These are phyloP conservation scores for Alternaria metachromatica DNA, from an alignment of 2,329 filamentous ascomycete species.

Conservation along the genomic window DNA sequence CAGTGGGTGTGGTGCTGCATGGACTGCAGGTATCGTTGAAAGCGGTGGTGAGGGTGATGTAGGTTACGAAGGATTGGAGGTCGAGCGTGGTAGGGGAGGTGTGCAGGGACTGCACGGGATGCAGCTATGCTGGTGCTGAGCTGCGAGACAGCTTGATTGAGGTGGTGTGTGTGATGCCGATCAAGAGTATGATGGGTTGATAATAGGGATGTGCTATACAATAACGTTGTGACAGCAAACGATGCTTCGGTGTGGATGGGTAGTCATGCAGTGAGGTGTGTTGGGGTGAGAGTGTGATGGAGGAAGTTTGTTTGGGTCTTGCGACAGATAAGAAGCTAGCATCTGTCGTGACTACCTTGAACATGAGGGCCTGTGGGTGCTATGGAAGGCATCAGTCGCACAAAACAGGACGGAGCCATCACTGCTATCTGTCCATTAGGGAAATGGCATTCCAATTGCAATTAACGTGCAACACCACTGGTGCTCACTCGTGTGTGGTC, in stretches of 20 bases:
- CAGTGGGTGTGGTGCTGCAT: not conserved
- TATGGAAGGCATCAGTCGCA: not conserved
- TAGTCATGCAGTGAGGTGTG: not conserved
- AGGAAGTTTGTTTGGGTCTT: not conserved
- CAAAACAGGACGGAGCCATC: not conserved
- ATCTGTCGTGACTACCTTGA: not conserved
- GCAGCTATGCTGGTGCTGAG: not conserved
- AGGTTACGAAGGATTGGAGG: not conserved
- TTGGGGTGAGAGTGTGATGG: not conserved
- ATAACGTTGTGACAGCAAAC: not conserved
- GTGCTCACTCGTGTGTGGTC: not conserved
- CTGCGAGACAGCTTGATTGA: not conserved
- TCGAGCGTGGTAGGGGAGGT: not conserved
- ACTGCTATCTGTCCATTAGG: fast-evolving
- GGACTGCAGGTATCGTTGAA: not conserved
- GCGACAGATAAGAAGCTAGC: not conserved
- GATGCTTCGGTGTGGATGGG: not conserved
- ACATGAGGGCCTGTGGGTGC: no score
- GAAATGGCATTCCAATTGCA: not conserved
- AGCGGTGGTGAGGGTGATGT: not conserved
- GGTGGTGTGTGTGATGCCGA: no score
- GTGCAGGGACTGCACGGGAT: not conserved
- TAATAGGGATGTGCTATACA: not conserved
- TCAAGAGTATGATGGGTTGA: not conserved
- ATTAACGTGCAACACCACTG: not conserved